Conservation (phyloP, 2,329 filamentous ascomycete genomes). For the Trichoderma koningiopsis region DNA sequence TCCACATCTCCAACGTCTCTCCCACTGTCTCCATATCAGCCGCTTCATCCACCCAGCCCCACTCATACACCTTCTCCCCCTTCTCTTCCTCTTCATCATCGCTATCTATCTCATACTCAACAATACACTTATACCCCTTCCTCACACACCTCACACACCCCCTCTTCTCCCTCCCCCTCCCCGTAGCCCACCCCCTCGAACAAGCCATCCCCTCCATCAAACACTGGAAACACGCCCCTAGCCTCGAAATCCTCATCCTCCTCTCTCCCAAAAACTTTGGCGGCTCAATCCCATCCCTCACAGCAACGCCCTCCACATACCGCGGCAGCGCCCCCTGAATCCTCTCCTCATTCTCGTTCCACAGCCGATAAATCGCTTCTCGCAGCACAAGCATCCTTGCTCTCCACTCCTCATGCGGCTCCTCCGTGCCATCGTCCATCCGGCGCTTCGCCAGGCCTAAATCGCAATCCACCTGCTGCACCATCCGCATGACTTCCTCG, state of each 20-base stretch:
- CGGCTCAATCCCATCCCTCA: conserved; percentile 27
- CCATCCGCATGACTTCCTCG: neutral
- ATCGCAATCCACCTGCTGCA: neutral
- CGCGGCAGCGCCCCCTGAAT: conserved; percentile 22
- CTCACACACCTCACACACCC: conserved; percentile 31
- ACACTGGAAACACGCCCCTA: conserved; percentile 34
- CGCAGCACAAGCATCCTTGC: neutral
- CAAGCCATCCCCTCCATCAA: conserved; percentile 30
- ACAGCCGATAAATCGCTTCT: conserved; percentile 14
- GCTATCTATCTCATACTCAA: neutral
- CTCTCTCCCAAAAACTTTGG: conserved; percentile 28
- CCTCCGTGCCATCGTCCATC: conserved; percentile 5
- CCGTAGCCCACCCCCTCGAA: conserved; percentile 32
- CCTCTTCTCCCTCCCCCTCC: conserved; percentile 43
- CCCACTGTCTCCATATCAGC: neutral
- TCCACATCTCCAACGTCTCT: conserved; percentile 17
- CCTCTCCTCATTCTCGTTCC: conserved; percentile 22
- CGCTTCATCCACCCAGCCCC: conserved; percentile 10
- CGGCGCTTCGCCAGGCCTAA: neutral
- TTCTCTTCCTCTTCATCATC: neutral
- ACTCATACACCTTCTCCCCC: neutral
- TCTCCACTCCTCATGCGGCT: conserved; percentile 4
- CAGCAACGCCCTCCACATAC: conserved; percentile 38
- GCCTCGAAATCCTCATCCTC: neutral
- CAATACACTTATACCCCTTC: conserved; percentile 34